phyloP scores from a whole-genome alignment of 2,329 filamentous ascomycete genomes.

The Aciculosporium take region DNA sequence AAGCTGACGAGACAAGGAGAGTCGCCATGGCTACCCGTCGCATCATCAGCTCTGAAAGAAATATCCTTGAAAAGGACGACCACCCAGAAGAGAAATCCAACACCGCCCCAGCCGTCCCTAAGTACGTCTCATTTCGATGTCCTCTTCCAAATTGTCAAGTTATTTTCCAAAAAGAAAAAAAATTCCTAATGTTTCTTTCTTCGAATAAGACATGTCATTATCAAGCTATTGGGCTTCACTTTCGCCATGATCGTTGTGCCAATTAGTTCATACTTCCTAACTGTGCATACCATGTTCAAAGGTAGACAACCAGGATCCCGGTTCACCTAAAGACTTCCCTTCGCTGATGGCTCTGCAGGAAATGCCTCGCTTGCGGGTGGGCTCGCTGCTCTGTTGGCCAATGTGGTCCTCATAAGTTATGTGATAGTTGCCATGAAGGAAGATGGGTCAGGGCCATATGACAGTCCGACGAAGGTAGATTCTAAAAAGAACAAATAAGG shows the following conservation, averaged over 20 bases:
- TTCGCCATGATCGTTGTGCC: slow-evolving; percentile 80
- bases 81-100: slow-evolving; percentile 44
- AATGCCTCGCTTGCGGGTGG: slow-evolving; percentile 81
- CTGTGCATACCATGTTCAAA: slow-evolving; percentile 60
- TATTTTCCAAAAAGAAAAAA: not conserved
- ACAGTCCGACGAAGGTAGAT: slow-evolving; percentile 27
- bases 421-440: slow-evolving; percentile 84
- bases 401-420: slow-evolving; percentile 81
- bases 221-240: slow-evolving; percentile 82
- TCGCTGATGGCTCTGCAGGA: slow-evolving; percentile 33
- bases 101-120: slow-evolving; percentile 70
- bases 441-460: slow-evolving; percentile 41
- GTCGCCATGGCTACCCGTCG: slow-evolving; percentile 54
- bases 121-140: slow-evolving; percentile 31
- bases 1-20: not conserved
- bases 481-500: slow-evolving; percentile 35
- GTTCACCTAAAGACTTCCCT: not conserved
- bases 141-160: not conserved
- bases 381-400: slow-evolving; percentile 76
- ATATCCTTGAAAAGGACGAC: slow-evolving; percentile 47
- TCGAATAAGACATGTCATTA: slow-evolving; percentile 57
- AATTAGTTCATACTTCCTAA: slow-evolving; percentile 78
- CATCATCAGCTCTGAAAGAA: slow-evolving; percentile 51
- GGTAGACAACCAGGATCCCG: slow-evolving; percentile 35
- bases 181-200: not conserved